Evolutionary conservation across 345 rosid genomes (phyloP), one percentile per base, ranked within the genome.

Genomic region (Orychophragmus violaceus): DNA sequence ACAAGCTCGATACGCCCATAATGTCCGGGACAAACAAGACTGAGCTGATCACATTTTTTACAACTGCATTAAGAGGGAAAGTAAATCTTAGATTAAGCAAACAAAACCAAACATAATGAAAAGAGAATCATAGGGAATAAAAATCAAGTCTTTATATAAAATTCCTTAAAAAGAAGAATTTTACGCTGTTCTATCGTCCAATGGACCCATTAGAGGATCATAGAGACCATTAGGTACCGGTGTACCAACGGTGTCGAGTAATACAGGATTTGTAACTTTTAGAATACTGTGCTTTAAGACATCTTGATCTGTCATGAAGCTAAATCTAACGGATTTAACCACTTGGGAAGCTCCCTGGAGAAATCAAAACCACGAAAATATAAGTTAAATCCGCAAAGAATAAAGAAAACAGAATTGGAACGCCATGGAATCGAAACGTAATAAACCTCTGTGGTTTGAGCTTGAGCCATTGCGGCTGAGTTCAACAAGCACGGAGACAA

Each of bases 1-100:
- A 90, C 77, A 46, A 94, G 92, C 61, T 90, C 91, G 12, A 88
- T 81, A 70, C 84, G 95, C 41, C 96, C 99, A 68, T 91, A 94
- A 69, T 94, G 99, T 41, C 97, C 97, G 2, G 95, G 95, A 67
- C 97, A 94, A 63, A 66, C 13, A 56, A 78, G 80, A 7, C 62
- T 78, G 8, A 77, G 70, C 75, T 76, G 93, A 30, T 91, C 82
- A 59, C 99, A 91, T 19, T 86, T 71, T 80, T 80, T 74, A 79
- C 99, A 94, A 56, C 97, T 90, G 96, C 89, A 86, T 66, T 45
- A 32, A 64, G 28, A 68, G 27, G 12, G 29, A 6, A 65, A 54
- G 36, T 17, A 60, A 13, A 18, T 13, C 49, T 32, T 12, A 33
- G 9, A 60, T 41, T 22, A 32, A 7, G 64, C 67, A 51, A 65